Evolutionary conservation across 2,329 filamentous ascomycete species (phyloP).

Genomic region (Tolypocladium endophyticum): DNA sequence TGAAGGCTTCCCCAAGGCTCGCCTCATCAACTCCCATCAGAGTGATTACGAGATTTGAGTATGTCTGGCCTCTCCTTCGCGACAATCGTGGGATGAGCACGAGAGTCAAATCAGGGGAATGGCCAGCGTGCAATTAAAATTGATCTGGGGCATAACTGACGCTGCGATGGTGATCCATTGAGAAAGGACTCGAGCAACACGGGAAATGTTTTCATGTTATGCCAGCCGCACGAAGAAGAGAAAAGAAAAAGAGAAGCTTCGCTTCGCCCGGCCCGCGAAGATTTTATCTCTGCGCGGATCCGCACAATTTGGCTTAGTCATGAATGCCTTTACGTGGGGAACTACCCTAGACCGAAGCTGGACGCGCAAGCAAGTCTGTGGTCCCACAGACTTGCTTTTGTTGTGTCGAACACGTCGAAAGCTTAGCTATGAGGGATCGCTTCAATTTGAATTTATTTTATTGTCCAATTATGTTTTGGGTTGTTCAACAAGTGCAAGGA

Average conservation of each 20-base stretch:
- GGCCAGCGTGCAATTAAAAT: constrained; percentile 67
- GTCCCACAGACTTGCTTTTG: too few relatives aligned
- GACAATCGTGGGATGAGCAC: constrained; percentile 16
- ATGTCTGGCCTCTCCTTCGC: constrained; percentile 34
- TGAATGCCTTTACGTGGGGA: not conserved
- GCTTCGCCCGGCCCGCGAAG: constrained; percentile 11
- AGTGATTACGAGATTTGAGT: constrained; percentile 3
- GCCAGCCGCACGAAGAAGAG: constrained; percentile 70
- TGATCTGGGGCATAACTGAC: constrained; percentile 72
- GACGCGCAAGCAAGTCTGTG: too few relatives aligned
- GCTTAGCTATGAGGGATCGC: too few relatives aligned
- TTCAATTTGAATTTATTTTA: too few relatives aligned
- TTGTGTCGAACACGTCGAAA: too few relatives aligned
- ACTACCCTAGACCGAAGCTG: constrained; percentile 1
- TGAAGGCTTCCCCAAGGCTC: not conserved
- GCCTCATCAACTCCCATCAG: not conserved
- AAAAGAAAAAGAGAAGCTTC: constrained; percentile 33
- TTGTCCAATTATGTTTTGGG: too few relatives aligned
- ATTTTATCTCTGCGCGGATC: constrained; percentile 17
- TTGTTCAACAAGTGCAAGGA: too few relatives aligned
- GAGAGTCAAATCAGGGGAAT: constrained; percentile 32
- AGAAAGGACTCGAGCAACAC: constrained; percentile 64
- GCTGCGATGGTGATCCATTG: constrained; percentile 47
- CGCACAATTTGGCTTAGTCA: constrained; percentile 10
- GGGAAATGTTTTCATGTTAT: constrained; percentile 58